A percentile compares a stretch with the other conserved stretches of the same genome.
Evolutionary conservation across 495 filamentous ascomycete genomes (phyloP).

Genomic region (Extremus antarcticus): DNA sequence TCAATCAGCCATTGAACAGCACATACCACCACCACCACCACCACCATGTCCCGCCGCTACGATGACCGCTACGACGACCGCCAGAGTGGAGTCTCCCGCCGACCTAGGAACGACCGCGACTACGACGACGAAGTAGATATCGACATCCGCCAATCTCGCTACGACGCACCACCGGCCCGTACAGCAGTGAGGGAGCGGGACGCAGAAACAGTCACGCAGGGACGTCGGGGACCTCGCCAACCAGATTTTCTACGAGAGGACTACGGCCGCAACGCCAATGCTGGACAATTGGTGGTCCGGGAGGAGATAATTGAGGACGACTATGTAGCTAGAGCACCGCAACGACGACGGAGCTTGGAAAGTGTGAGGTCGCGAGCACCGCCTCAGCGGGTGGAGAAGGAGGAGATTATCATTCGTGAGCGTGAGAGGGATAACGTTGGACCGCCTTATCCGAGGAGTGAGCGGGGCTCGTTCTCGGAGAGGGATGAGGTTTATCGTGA

Average conservation of each 20-base stretch:
- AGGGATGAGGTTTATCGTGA: slow-evolving; percentile 8
- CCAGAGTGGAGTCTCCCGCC: slow-evolving; percentile 35
- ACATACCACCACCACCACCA: no score
- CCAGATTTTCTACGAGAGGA: slow-evolving; percentile 47
- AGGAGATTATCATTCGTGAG: slow-evolving; percentile 26
- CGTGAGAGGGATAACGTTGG: slow-evolving; percentile 1
- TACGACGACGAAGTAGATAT: slow-evolving; percentile 32
- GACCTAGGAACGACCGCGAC: slow-evolving; percentile 16
- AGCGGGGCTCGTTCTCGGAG: slow-evolving; percentile 2
- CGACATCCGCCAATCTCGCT: slow-evolving; percentile 20
- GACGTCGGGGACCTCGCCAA: slow-evolving; percentile 29
- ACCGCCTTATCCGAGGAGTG: slow-evolving; percentile 10
- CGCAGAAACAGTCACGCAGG: slow-evolving; percentile 24
- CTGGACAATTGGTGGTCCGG: slow-evolving; percentile 38
- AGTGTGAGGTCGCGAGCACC: slow-evolving; percentile 18
- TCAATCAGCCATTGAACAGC: background rate
- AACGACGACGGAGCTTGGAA: slow-evolving; percentile 14
- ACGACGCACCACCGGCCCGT: slow-evolving; percentile 8
- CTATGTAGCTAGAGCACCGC: slow-evolving; percentile 14
- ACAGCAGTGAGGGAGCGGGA: slow-evolving; percentile 18
- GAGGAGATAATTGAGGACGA: slow-evolving; percentile 23
- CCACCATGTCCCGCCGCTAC: slow-evolving; percentile 26
- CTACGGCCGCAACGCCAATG: slow-evolving; percentile 33
- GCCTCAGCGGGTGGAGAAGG: slow-evolving; percentile 24
- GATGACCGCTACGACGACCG: slow-evolving; percentile 38